These are phyloP conservation scores for Didymellaceae sp. DNA, from an alignment of 2,329 filamentous ascomycete genomes.

Conservation along the genomic window DNA sequence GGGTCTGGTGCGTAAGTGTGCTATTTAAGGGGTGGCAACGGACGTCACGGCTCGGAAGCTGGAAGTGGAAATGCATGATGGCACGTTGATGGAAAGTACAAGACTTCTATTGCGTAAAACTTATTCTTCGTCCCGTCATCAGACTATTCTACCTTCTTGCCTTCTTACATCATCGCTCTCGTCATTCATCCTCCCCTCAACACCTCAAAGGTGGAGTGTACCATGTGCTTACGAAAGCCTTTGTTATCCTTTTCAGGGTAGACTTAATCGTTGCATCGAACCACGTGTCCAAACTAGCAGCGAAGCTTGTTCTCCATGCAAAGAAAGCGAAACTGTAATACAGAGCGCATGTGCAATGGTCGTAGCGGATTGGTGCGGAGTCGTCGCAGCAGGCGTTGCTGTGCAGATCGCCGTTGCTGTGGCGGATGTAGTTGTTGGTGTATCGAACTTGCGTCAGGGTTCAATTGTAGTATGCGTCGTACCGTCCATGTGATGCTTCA, in stretches of 20 bases:
- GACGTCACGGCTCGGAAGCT: slow-evolving; percentile 17
- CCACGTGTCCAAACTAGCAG: slow-evolving; percentile 28
- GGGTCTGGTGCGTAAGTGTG: neutral
- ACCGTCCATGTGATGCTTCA: slow-evolving; percentile 31
- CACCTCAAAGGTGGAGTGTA: slow-evolving; percentile 32
- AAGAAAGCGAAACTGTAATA: slow-evolving; percentile 24
- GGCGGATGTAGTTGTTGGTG: slow-evolving; percentile 13
- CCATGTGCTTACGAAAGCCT: slow-evolving; percentile 15
- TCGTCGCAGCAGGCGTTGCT: slow-evolving; percentile 30
- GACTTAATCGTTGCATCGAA: slow-evolving; percentile 16
- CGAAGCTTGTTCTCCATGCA: slow-evolving; percentile 33
- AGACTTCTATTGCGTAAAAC: slow-evolving; percentile 16
- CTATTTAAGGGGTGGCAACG: slow-evolving; percentile 17
- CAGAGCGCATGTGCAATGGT: slow-evolving; percentile 22
- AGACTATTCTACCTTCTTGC: slow-evolving; percentile 10
- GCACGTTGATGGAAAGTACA: slow-evolving; percentile 19
- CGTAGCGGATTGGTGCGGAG: slow-evolving; percentile 26
- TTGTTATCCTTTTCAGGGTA: slow-evolving; percentile 18
- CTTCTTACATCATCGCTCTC: slow-evolving; percentile 12
- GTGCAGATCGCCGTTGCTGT: slow-evolving; percentile 15
- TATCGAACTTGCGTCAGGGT: slow-evolving; percentile 10
- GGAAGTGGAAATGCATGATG: slow-evolving; percentile 14
- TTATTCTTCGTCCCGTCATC: neutral
- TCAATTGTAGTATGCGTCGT: slow-evolving; percentile 11
- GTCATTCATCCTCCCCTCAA: slow-evolving; percentile 26